Percentiles rank a stretch among this genome's conserved stretches.
phyloP scores from a whole-genome alignment of 331 rosid species.

The Prunus yedoensis region DNA sequence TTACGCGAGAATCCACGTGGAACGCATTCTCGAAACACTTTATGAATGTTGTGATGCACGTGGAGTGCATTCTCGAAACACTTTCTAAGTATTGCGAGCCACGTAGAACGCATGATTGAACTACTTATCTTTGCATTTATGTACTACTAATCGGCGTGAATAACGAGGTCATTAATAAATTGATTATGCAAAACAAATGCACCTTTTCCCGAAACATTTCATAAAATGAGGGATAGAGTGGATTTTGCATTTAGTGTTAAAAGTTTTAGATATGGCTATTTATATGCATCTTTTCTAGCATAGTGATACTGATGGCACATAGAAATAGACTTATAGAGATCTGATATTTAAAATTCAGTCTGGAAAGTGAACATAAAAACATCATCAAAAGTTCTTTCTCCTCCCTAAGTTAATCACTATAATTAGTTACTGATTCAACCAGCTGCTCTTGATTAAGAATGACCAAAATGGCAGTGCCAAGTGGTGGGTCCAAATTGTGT shows the following conservation, averaged over 20 bases:
- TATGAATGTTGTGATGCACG: neutral
- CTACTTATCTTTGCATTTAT: neutral
- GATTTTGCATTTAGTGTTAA: neutral
- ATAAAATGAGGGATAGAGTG: neutral
- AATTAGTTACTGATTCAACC: neutral
- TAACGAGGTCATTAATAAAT: neutral
- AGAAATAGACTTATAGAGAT: neutral
- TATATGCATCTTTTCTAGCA: slow-evolving; percentile 1
- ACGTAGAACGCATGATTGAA: neutral
- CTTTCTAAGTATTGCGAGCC: neutral
- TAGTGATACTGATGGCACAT: neutral
- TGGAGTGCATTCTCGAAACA: neutral
- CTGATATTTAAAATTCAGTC: neutral
- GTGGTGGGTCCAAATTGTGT: slow-evolving; percentile 22
- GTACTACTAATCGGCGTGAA: neutral
- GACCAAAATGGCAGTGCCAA: slow-evolving; percentile 3
- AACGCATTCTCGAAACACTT: neutral
- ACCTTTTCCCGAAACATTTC: neutral
- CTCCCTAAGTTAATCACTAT: neutral
- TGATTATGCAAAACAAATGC: neutral
- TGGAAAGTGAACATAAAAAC: neutral
- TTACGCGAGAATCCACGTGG: neutral
- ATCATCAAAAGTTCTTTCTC: neutral
- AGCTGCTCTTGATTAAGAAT: neutral
- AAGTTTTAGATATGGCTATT: slow-evolving; percentile 4